Conservation (phyloP, 768 basidiomycete genomes). For the Candolleomyces aberdarensis region DNA sequence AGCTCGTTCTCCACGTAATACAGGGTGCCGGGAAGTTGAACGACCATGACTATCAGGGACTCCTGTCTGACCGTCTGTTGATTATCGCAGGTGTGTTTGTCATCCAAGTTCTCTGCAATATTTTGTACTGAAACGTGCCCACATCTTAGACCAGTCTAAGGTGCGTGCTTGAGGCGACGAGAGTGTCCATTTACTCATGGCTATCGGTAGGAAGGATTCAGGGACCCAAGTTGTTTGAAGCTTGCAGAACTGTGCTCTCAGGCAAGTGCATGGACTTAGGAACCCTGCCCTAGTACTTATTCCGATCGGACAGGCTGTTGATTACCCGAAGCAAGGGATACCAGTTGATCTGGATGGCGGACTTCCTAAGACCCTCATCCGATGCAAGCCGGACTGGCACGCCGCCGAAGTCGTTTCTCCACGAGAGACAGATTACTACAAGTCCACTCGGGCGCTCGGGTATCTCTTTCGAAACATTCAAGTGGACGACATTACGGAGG, state of each 20-base stretch:
- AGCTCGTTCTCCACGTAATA: slow-evolving; percentile 9
- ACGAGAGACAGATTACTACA: slow-evolving; percentile 64
- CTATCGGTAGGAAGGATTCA: slow-evolving; percentile 52
- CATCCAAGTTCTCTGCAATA: neutral
- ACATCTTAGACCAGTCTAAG: neutral
- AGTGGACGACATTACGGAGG: slow-evolving; percentile 33
- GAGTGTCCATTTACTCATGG: neutral
- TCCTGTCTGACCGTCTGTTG: slow-evolving; percentile 68
- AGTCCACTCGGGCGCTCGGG: slow-evolving; percentile 69
- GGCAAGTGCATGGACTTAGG: slow-evolving; percentile 20
- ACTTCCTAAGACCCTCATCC: slow-evolving; percentile 56
- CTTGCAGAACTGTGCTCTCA: slow-evolving; percentile 62
- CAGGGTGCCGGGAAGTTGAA: neutral
- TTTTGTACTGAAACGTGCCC: neutral
- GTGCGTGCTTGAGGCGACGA: neutral
- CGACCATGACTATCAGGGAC: slow-evolving; percentile 41
- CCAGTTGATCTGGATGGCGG: slow-evolving; percentile 49
- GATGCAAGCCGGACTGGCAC: slow-evolving; percentile 80
- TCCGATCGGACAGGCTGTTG: slow-evolving; percentile 51
- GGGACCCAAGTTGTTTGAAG: slow-evolving; percentile 51
- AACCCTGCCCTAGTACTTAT: neutral
- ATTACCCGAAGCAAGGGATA: slow-evolving; percentile 77
- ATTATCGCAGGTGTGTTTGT: slow-evolving; percentile 59
- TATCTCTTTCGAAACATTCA: slow-evolving; percentile 62
- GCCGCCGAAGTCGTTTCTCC: slow-evolving; percentile 54